Evolutionary conservation across 768 basidiomycete genomes (phyloP), one percentile per base, ranked within the genome.

Genomic region (Lentinula detonsa): DNA sequence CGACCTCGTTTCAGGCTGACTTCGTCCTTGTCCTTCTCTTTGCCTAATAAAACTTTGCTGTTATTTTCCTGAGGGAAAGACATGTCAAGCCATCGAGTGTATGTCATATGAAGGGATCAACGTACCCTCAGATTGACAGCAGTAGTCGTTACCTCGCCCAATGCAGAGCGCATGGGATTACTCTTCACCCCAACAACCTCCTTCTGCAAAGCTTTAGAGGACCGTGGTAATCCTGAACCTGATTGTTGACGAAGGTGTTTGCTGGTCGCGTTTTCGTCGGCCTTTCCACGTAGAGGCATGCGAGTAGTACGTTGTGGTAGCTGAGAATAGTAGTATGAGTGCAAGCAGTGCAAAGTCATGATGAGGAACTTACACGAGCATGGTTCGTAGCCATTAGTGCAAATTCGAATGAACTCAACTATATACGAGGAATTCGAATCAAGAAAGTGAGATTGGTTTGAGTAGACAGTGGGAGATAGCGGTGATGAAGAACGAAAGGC

Each of bases 111-210:
- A 45, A 54, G 39, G 31, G 63, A 62, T 53, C 40, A 37, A 70
- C 82, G 65, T 68, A 88, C 90, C 77, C 88, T 91, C 71, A 85
- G 84, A 72, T 91, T 91, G 56, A 91, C 83, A 60, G 87, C 86
- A 63, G 83, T 83, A 55, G 83, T 86, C 49, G 89, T 89, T 64
- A 95, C 92, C 74, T 94, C 93, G 61, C 86, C 84, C 54, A 95
- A 80, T 43, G 86, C 91, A 35, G 87, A 80, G 65, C 93, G 83
- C 70, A 86, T 84, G 8, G 49, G 5, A 43, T 43, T 59, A 37
- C 75, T 76, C 78, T 92, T 93, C 65, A 78, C 73, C 39, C 50
- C 40, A 15, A 67, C 72, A 63, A 75, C 75, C 35, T 81, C 78
- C 69, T 81, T 81, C 35, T 78, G 72, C 51, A 79, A 67, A 65